phyloP scores from a whole-genome alignment of 495 filamentous ascomycete genomes.

The Aspergillus saccharolyticus region DNA sequence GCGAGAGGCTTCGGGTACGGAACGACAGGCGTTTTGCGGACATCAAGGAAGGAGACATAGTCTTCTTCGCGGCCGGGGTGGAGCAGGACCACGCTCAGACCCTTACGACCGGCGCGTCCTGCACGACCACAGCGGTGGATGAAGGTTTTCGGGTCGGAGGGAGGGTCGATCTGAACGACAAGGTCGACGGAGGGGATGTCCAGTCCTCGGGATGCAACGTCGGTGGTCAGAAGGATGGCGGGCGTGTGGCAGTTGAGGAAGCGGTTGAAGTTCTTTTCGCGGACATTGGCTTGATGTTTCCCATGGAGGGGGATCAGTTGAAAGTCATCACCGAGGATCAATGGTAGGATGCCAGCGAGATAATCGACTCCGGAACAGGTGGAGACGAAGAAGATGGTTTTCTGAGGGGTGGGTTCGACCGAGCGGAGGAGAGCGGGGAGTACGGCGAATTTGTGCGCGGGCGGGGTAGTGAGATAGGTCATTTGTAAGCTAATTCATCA shows the following conservation, averaged over 20 bases:
- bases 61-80: conserved; percentile 80
- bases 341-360: conserved; percentile 70
- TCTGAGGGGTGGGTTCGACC: conserved; percentile 64
- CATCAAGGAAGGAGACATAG: conserved; percentile 79
- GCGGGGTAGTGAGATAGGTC: conserved; percentile 72
- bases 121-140: conserved; percentile 92
- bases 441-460: conserved; percentile 70
- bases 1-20: conserved; percentile 50
- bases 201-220: conserved; percentile 79
- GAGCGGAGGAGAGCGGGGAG: conserved; percentile 64
- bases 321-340: conserved; percentile 54
- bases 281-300: conserved; percentile 73
- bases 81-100: conserved; percentile 79
- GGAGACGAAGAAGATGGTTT: conserved; percentile 90
- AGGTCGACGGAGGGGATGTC: conserved; percentile 95
- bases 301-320: conserved; percentile 79
- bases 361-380: conserved; percentile 96
- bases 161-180: conserved; percentile 88
- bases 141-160: conserved; percentile 89
- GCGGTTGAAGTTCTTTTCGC: conserved; percentile 72
- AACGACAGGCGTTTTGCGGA: conserved; percentile 82
- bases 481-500: conserved; percentile 62
- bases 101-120: conserved; percentile 80
- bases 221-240: conserved; percentile 79
- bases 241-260: conserved; percentile 66